Evolutionary conservation across 139 green algal genomes (phyloP).

Genomic region (Coelastrella sp.): DNA sequence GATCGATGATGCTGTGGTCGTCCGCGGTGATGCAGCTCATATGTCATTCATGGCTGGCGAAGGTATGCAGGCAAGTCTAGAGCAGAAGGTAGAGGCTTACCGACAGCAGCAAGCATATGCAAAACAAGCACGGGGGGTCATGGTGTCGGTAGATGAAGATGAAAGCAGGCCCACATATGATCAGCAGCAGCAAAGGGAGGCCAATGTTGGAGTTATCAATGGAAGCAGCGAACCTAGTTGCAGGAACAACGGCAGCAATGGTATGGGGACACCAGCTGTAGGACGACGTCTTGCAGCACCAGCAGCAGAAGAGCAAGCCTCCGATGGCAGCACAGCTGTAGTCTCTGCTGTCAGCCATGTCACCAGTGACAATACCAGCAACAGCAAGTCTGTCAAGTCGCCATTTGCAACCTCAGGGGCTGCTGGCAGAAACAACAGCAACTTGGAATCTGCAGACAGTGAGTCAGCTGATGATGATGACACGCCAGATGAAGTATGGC

Average conservation of each 20-base stretch:
- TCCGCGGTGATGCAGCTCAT: background rate
- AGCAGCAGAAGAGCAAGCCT: background rate
- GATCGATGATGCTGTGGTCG: background rate
- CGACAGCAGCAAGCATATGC: constrained; percentile 10
- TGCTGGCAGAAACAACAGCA: background rate
- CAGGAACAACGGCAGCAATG: background rate
- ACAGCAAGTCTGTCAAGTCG: background rate
- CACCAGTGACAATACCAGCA: background rate
- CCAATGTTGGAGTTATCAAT: background rate
- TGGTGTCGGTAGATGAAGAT: background rate
- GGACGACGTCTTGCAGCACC: background rate
- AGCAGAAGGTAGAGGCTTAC: background rate
- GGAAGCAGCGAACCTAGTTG: background rate
- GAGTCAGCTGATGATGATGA: background rate
- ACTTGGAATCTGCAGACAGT: background rate
- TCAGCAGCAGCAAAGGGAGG: background rate
- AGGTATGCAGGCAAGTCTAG: background rate
- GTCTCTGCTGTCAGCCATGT: background rate
- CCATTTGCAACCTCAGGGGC: background rate
- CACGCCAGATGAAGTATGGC: constrained; percentile 32
- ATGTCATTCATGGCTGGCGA: constrained; percentile 5
- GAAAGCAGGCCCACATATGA: no score
- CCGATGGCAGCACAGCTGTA: background rate
- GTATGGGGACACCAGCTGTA: background rate
- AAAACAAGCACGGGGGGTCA: background rate